phyloP scores from a whole-genome alignment of 2,329 filamentous ascomycete genomes.

The Leptographium galeiforme region DNA sequence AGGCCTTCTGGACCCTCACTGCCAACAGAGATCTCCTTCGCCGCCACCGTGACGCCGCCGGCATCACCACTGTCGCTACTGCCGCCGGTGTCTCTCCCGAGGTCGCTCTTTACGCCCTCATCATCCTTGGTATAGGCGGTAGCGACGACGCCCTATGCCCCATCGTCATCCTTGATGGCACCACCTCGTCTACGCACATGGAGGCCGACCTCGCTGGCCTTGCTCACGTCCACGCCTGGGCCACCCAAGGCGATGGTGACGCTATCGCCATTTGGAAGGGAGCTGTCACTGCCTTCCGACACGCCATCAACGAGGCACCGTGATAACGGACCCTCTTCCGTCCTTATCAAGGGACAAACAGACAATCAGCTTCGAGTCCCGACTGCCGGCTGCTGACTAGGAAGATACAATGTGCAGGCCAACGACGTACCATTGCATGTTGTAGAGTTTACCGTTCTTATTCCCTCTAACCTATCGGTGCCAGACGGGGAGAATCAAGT shows the following conservation, averaged over 20 bases:
- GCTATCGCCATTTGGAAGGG: constrained; percentile 2
- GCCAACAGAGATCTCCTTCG: constrained; percentile 28
- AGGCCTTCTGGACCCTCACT: constrained; percentile 41
- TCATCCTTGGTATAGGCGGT: constrained; percentile 28
- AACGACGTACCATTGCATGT: no score
- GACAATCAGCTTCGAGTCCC: no score
- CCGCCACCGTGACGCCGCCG: constrained; percentile 28
- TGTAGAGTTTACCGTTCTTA: no score
- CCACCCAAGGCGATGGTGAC: constrained; percentile 4
- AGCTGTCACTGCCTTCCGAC: constrained; percentile 4
- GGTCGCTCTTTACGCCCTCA: constrained; percentile 33
- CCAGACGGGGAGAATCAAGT: no score
- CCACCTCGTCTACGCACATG: constrained; percentile 31
- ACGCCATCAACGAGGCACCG: background rate
- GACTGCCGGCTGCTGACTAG: no score
- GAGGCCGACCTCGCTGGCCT: constrained; percentile 31
- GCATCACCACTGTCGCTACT: constrained; percentile 27
- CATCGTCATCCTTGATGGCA: constrained; percentile 11
- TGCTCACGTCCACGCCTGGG: constrained; percentile 26
- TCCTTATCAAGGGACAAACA: no score
- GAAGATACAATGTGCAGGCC: no score
- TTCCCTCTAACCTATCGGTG: no score
- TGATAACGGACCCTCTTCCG: no score
- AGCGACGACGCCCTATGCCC: constrained; percentile 14
- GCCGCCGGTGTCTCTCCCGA: constrained; percentile 21